Percentiles rank a stretch among this genome's conserved stretches.
Conservation (phyloP, 768 basidiomycete genomes). For the Pholiota conissans region DNA sequence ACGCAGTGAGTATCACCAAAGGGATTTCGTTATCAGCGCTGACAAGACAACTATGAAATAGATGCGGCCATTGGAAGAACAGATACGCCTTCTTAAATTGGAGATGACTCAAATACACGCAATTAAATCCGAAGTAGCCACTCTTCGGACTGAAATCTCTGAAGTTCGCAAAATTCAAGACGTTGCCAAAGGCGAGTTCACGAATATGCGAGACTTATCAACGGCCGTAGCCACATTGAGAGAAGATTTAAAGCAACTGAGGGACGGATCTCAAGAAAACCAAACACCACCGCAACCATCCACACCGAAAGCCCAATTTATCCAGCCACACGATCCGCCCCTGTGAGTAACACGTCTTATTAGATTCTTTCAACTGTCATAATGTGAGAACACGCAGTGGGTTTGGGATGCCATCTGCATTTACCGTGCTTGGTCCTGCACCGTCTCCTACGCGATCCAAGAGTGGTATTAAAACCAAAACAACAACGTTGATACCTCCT, state of each 20-base stretch:
- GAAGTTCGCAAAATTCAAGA: constrained; percentile 22
- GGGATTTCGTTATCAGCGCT: neutral
- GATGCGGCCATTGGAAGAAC: constrained; percentile 54
- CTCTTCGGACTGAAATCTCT: constrained; percentile 17
- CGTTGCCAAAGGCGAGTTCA: constrained; percentile 15
- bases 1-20: constrained; percentile 13
- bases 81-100: constrained; percentile 14
- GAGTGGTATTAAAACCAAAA: neutral
- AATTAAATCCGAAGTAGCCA: constrained; percentile 23
- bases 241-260: constrained; percentile 22
- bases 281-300: constrained; percentile 20
- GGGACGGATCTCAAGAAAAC: constrained; percentile 7
- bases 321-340: constrained; percentile 12
- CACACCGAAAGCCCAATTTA: constrained; percentile 22
- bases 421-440: constrained; percentile 6
- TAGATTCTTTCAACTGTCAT: neutral
- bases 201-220: constrained; percentile 22
- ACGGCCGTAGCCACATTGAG: constrained; percentile 18
- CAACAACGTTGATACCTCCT: constrained; percentile 14
- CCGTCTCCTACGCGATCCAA: constrained; percentile 2
- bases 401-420: constrained; percentile 22
- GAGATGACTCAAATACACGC: constrained; percentile 21
- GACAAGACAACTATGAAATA: constrained; percentile 16
- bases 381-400: constrained; percentile 15
- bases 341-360: constrained; percentile 16